phyloP scores from a whole-genome alignment of 2,329 filamentous ascomycete species.

The Claviceps lovelessii region DNA sequence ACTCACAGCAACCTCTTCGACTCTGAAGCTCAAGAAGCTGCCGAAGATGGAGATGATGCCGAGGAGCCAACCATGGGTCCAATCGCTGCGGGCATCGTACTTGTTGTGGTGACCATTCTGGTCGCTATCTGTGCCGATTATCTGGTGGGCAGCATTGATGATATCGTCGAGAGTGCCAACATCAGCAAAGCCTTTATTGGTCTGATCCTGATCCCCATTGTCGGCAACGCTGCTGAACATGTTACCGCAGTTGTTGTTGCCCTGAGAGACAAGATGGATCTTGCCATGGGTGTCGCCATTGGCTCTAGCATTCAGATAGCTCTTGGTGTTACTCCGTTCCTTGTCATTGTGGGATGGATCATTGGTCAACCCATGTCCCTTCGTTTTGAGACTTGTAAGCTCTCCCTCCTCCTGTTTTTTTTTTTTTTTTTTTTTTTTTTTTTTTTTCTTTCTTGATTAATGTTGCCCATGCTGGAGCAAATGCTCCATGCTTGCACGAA shows the following conservation, averaged over 20 bases:
- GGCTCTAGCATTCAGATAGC: conserved; percentile 75
- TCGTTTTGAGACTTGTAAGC: conserved; percentile 52
- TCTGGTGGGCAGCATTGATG: conserved; percentile 62
- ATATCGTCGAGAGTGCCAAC: conserved; percentile 51
- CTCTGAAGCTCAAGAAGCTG: conserved; percentile 30
- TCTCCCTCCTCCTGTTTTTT: no score
- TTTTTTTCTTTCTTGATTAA: no score
- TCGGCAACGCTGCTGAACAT: conserved; percentile 68
- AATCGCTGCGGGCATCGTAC: conserved; percentile 47
- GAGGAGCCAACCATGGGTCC: conserved; percentile 44
- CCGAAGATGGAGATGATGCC: conserved; percentile 26
- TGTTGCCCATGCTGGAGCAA: no score
- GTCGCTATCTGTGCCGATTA: conserved; percentile 66
- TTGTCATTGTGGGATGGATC: conserved; percentile 70
- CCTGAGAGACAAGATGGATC: conserved; percentile 61
- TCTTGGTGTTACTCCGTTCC: conserved; percentile 63
- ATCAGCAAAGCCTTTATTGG: conserved; percentile 74
- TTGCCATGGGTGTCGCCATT: conserved; percentile 65
- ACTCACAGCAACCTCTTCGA: conserved; percentile 64
- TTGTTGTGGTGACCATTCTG: conserved; percentile 54
- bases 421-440: no score
- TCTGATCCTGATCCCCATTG: conserved; percentile 64
- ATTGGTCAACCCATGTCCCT: conserved; percentile 60
- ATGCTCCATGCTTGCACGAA: no score
- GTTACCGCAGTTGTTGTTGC: conserved; percentile 71